Base-by-base conservation (phyloP, 2,329 filamentous ascomycete genomes). In the Aspergillus oerlinghausenensis region DNA sequence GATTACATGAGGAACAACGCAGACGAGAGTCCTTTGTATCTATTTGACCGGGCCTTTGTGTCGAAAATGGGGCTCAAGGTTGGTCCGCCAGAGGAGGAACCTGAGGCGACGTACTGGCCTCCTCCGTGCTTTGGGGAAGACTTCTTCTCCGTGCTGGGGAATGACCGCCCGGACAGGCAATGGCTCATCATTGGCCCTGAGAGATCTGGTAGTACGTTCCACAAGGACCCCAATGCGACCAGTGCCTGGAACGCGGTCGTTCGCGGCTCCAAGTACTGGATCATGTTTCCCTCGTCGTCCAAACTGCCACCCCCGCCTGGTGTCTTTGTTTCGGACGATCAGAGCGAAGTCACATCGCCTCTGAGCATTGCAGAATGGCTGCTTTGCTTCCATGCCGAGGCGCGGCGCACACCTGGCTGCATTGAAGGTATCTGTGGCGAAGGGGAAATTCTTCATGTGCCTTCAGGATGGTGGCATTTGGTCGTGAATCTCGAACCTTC, bases 351-450 rank as follows among this genome's bases (percentile, higher is more conserved):
- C 51, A 97, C 93, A 0, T 92, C 88, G 53, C 94, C 93, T 1
- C 82, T 97, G 10, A 96, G 90, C 74, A 97, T 97, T 65, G 91
- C 92, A n/a, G 93, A 97, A 75, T 97, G 94, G 88, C 82, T 97
- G 7, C 81, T 97, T 14, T 87, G 88, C 28, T 97, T 97, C 73
- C 94, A 97, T 69, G 83, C 83, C 1, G 88, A 92, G 67, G 94
- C 93, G 9, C 84, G 93, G 52, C 80, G 78, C 52, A 85, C 87
- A 1, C 84, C 87, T 0, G 90, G 88, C 10, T 97, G 92, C 67
- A 75, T 88, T 29, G 93, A 97, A 75, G 93, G 91, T 0, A 86
- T 97, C 28, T 97, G 93, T 70, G 75, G 78, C 14, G 84, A 86
- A 45, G 93, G 93, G 2, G 94, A 97, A 73, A 87, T 97, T 17